Evolutionary conservation across 768 basidiomycete species (phyloP).

Genomic region (Lentinula detonsa): DNA sequence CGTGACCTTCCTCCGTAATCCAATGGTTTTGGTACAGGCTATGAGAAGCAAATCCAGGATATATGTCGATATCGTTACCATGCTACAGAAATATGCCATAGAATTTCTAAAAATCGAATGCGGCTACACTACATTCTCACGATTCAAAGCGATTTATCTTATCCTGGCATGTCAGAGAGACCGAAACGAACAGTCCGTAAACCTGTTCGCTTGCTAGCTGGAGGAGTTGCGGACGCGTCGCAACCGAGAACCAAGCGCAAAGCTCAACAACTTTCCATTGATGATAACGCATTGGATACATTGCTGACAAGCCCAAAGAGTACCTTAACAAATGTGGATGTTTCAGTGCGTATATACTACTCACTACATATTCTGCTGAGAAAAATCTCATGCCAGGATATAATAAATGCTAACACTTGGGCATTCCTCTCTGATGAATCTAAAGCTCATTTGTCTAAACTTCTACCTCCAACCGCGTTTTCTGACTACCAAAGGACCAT

Average conservation of each 20-base stretch:
- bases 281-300: slow-evolving; percentile 26
- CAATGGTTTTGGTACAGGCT: too few species aligned
- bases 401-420: slow-evolving; percentile 44
- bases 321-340: slow-evolving; percentile 39
- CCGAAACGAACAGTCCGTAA: neutral
- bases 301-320: slow-evolving; percentile 45
- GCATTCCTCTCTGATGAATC: slow-evolving; percentile 36
- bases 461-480: slow-evolving; percentile 46
- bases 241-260: neutral
- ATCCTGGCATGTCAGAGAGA: neutral
- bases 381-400: slow-evolving; percentile 27
- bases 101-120: too few species aligned
- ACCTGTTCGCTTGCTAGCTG: neutral
- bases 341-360: slow-evolving; percentile 35
- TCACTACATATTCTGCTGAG: slow-evolving; percentile 7
- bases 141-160: too few species aligned
- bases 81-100: too few species aligned
- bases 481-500: slow-evolving; percentile 22
- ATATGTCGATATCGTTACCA: too few species aligned
- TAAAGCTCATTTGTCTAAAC: slow-evolving; percentile 24
- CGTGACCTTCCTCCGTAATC: too few species aligned
- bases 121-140: too few species aligned
- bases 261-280: neutral
- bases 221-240: neutral
- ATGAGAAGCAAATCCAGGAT: too few species aligned